Percentiles rank a stretch among this genome's conserved stretches.
Evolutionary conservation across 2,329 filamentous ascomycete genomes (phyloP).

Genomic region (Coniochaeta ligniaria): DNA sequence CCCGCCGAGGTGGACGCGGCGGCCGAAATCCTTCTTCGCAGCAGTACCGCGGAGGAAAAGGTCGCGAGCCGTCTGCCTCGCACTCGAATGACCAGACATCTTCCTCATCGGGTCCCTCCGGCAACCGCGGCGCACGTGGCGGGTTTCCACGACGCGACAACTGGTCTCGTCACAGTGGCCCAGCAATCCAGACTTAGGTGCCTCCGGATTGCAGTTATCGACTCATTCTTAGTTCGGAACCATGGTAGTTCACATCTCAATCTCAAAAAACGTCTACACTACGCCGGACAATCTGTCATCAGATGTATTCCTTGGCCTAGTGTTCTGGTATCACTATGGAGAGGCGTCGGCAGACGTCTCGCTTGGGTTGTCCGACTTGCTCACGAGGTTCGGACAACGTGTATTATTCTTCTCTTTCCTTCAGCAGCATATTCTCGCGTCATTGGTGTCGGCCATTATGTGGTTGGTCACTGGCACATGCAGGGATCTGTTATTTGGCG

Average conservation of each 20-base stretch:
- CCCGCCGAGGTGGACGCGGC: constrained; percentile 14
- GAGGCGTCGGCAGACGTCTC: neutral
- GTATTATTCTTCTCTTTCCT: neutral
- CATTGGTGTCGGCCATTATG: neutral
- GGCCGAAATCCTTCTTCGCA: constrained; percentile 9
- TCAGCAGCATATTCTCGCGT: neutral
- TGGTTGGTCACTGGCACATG: neutral
- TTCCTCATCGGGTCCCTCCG: neutral
- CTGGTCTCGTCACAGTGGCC: neutral
- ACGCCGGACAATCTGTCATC: neutral
- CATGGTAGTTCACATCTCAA: neutral
- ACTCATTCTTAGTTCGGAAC: neutral
- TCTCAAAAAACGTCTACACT: neutral
- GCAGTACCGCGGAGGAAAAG: constrained; percentile 10
- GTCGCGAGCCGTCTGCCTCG: constrained; percentile 6
- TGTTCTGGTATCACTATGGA: neutral
- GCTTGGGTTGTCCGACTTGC: neutral
- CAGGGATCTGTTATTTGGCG: neutral
- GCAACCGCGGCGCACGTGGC: neutral
- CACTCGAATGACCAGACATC: constrained; percentile 1
- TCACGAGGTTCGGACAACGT: neutral
- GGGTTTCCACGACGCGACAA: neutral
- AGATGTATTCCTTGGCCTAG: neutral
- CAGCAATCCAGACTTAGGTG: neutral
- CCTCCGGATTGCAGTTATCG: neutral